phyloP scores from a whole-genome alignment of 495 filamentous ascomycete genomes.

The Lasiosphaeria miniovina region DNA sequence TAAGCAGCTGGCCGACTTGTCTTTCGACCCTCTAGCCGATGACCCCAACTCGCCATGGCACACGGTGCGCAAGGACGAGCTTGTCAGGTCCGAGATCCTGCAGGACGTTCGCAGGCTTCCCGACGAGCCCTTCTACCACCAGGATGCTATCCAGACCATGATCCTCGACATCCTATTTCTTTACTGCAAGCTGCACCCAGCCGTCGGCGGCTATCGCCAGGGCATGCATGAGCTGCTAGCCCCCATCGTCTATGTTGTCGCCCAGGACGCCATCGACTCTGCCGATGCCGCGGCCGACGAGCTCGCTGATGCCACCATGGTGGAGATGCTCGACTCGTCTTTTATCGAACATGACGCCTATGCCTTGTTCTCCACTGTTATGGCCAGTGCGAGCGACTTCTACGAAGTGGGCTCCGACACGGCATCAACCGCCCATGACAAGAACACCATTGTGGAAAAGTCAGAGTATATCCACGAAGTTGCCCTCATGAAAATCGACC shows the following conservation, averaged over 20 bases:
- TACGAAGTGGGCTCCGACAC: constrained; percentile 65
- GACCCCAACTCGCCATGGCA: constrained; percentile 89
- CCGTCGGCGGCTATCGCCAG: constrained; percentile 82
- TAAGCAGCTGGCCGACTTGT: constrained; percentile 65
- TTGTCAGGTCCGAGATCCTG: constrained; percentile 80
- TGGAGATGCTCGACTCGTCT: constrained; percentile 61
- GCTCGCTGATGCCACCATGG: constrained; percentile 47
- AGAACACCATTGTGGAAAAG: constrained; percentile 74
- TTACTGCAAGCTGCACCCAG: constrained; percentile 88
- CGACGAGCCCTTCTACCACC: constrained; percentile 86
- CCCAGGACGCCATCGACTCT: constrained; percentile 68
- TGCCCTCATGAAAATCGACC: constrained; percentile 71
- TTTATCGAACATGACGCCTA: constrained; percentile 92
- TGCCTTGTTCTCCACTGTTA: constrained; percentile 76
- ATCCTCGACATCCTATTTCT: constrained; percentile 89
- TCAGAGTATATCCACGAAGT: constrained; percentile 83
- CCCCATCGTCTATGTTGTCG: constrained; percentile 84
- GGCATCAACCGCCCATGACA: constrained; percentile 27
- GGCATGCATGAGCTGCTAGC: constrained; percentile 97
- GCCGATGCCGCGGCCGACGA: constrained; percentile 21
- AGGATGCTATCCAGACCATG: constrained; percentile 71
- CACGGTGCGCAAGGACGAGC: constrained; percentile 76
- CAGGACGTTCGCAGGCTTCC: constrained; percentile 95
- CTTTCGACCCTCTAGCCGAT: constrained; percentile 81
- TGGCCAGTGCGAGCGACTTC: constrained; percentile 81